A percentile compares a stretch with the other conserved stretches of the same genome.
Conservation (phyloP, 805 yeast species). For the Candida michaelii region DNA sequence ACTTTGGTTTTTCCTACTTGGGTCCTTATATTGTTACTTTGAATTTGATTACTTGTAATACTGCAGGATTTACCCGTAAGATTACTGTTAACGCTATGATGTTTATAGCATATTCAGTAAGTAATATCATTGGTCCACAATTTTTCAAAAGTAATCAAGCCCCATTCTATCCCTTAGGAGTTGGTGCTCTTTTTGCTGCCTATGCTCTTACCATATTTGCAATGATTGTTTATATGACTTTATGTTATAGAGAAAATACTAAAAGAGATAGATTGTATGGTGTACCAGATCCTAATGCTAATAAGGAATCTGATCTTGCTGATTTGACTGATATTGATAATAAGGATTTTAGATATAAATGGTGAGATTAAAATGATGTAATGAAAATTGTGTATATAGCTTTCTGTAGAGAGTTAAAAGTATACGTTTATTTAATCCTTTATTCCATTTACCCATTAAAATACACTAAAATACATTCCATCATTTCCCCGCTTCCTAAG, state of each 20-base stretch:
- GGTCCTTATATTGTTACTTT: slow-evolving; percentile 24
- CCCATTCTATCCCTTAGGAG: slow-evolving; percentile 42
- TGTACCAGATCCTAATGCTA: slow-evolving; percentile 26
- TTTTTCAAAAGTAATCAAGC: slow-evolving; percentile 45
- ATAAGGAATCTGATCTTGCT: slow-evolving; percentile 38
- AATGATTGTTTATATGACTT: slow-evolving; percentile 23
- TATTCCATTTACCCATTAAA: no score
- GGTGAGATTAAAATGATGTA: background rate
- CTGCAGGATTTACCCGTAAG: slow-evolving; percentile 60
- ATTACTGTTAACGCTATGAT: slow-evolving; percentile 43
- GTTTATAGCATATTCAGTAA: slow-evolving; percentile 51
- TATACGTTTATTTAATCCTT: no score
- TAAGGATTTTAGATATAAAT: slow-evolving; percentile 49
- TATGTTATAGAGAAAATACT: slow-evolving; percentile 36
- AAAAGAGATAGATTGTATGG: slow-evolving; percentile 29
- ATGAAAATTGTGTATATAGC: no score
- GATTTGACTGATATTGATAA: slow-evolving; percentile 58
- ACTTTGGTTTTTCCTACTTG: slow-evolving; percentile 14
- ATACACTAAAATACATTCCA: no score
- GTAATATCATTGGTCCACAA: slow-evolving; percentile 58
- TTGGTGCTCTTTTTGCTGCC: slow-evolving; percentile 37
- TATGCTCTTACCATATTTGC: slow-evolving; percentile 20
- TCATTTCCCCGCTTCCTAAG: slow-evolving; percentile 17
- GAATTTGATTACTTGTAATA: slow-evolving; percentile 41
- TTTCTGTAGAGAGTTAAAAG: no score